Evolutionary conservation across 2,329 filamentous ascomycete genomes (phyloP).

Genomic region (Fusarium poae): DNA sequence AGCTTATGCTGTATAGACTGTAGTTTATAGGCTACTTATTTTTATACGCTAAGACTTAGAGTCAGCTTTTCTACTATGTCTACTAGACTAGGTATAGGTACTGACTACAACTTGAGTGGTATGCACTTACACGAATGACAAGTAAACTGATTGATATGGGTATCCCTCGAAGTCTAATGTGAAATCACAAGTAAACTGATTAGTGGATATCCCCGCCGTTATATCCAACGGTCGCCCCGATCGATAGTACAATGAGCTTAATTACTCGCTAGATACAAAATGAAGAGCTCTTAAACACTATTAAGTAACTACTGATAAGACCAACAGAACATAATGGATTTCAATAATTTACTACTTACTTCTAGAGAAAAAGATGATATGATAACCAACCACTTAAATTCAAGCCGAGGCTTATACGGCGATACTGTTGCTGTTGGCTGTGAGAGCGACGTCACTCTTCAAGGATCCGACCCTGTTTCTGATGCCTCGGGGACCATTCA

Average conservation of each 20-base stretch:
- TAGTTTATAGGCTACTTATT: too few species aligned
- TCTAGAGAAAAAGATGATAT: neutral
- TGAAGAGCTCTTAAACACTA: neutral
- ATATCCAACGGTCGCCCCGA: slow-evolving; percentile 8
- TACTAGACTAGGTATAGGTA: too few species aligned
- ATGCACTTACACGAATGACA: neutral
- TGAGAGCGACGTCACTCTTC: slow-evolving; percentile 46
- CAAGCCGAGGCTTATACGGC: slow-evolving; percentile 14
- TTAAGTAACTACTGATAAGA: neutral
- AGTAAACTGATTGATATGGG: neutral
- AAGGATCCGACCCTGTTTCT: slow-evolving; percentile 46
- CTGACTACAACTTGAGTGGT: neutral
- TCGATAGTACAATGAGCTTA: neutral
- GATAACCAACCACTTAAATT: neutral
- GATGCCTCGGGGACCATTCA: slow-evolving; percentile 37
- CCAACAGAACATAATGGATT: neutral
- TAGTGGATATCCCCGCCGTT: slow-evolving; percentile 6
- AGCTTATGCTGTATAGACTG: too few species aligned
- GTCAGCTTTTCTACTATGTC: too few species aligned
- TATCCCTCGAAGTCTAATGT: too few species aligned
- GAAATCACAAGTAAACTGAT: neutral
- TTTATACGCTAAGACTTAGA: too few species aligned
- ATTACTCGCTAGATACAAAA: neutral
- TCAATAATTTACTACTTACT: neutral
- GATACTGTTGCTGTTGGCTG: neutral